phyloP scores from a whole-genome alignment of 164 flowering plant species.

The Hamamelis virginiana region DNA sequence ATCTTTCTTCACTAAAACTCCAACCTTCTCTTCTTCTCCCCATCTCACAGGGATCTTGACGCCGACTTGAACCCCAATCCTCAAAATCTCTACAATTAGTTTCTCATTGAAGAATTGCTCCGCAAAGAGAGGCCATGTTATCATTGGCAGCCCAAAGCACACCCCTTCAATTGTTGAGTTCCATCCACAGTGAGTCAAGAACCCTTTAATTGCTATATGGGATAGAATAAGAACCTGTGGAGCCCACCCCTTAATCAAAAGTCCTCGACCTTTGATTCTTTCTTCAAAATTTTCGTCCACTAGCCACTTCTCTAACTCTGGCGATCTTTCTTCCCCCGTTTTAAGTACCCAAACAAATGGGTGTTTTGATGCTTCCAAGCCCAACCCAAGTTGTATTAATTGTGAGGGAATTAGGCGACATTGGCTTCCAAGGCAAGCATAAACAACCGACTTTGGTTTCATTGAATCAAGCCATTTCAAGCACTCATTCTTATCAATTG shows the following conservation, averaged over 20 bases:
- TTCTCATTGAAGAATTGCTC: constrained; percentile 13
- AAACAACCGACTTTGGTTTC: constrained; percentile 1
- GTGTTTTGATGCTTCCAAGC: constrained; percentile 3
- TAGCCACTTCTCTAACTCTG: neutral
- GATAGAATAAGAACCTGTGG: constrained; percentile 8
- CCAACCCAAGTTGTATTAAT: neutral
- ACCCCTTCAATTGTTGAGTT: constrained; percentile 12
- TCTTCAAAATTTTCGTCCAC: constrained; percentile 2
- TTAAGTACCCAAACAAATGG: constrained; percentile 7
- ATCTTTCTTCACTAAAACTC: constrained; percentile 1
- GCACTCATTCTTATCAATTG: neutral
- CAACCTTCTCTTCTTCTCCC: constrained; percentile 8
- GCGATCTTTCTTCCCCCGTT: neutral
- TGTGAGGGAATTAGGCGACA: neutral
- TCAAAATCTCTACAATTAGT: constrained; percentile 6
- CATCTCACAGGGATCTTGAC: neutral
- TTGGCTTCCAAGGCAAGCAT: constrained; percentile 9
- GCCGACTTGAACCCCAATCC: constrained; percentile 5
- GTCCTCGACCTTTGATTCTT: constrained; percentile 3
- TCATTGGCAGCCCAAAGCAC: constrained; percentile 6
- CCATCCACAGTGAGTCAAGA: constrained; percentile 11
- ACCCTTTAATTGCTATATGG: neutral
- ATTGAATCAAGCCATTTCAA: constrained; percentile 1
- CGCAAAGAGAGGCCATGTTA: constrained; percentile 10
- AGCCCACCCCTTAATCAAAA: constrained; percentile 8